These are phyloP conservation scores for Aphanocladium album DNA, from an alignment of 2,329 filamentous ascomycete species.

Conservation along the genomic window DNA sequence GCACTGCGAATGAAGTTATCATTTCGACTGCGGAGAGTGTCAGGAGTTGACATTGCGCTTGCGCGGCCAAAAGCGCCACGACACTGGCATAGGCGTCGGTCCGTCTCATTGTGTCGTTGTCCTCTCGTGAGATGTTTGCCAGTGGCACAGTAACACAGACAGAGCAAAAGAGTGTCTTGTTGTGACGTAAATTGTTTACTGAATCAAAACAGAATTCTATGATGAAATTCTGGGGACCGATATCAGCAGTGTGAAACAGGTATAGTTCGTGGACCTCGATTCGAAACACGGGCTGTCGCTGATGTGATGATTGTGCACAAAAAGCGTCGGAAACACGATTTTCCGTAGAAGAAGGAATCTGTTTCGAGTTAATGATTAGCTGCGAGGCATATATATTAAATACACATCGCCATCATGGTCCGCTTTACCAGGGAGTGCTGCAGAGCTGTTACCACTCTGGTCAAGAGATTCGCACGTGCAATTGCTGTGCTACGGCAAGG, in stretches of 20 bases:
- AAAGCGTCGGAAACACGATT: neutral
- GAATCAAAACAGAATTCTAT: neutral
- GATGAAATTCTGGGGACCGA: neutral
- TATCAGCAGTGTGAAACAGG: neutral
- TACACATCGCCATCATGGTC: too few relatives aligned
- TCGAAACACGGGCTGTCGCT: constrained; percentile 6
- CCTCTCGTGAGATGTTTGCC: neutral
- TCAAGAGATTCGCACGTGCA: neutral
- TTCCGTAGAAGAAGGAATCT: neutral
- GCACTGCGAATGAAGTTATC: constrained; percentile 32
- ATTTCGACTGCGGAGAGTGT: constrained; percentile 37
- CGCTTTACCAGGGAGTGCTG: too few relatives aligned
- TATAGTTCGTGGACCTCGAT: neutral
- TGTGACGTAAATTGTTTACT: neutral
- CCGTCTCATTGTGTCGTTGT: neutral
- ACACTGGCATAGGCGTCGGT: neutral
- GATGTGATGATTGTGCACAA: neutral
- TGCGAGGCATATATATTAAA: neutral
- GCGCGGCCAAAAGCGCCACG: neutral
- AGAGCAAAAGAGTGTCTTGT: too few relatives aligned
- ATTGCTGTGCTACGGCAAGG: neutral
- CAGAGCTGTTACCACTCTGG: too few relatives aligned
- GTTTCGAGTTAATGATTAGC: neutral
- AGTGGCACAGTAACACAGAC: neutral
- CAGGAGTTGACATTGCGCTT: constrained; percentile 5